Evolutionary conservation across 768 basidiomycete genomes (phyloP).

Genomic region (Pleurotus giganteus): DNA sequence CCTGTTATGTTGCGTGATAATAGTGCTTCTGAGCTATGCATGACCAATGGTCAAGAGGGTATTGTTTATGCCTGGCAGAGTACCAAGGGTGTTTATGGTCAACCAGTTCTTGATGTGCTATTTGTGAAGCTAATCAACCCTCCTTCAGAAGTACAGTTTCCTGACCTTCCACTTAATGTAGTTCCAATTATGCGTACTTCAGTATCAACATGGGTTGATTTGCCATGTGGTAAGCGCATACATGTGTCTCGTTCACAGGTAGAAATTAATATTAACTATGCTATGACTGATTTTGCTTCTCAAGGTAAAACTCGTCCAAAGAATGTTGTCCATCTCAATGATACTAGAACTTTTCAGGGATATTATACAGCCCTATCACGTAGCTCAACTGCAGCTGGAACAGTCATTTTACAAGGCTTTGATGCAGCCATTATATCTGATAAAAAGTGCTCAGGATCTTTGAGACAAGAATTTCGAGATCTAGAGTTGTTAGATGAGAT

Average conservation of each 20-base stretch:
- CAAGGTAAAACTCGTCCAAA: neutral
- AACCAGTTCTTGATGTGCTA: constrained; percentile 15
- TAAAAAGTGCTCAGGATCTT: neutral
- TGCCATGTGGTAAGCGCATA: constrained; percentile 18
- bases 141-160: neutral
- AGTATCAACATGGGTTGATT: constrained; percentile 6
- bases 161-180: constrained; percentile 5
- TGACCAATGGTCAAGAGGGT: constrained; percentile 28
- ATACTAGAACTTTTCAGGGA: constrained; percentile 11
- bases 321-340: constrained; percentile 26
- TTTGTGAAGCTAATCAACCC: constrained; percentile 19
- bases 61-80: constrained; percentile 22
- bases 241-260: constrained; percentile 20
- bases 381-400: constrained; percentile 18
- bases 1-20: constrained; percentile 28
- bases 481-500: constrained; percentile 17
- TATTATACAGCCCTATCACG: constrained; percentile 27
- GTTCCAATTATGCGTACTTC: neutral
- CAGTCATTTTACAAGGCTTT: constrained; percentile 19
- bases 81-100: constrained; percentile 12
- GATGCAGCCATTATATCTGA: neutral
- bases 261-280: constrained; percentile 23
- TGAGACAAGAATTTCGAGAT: constrained; percentile 12
- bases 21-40: constrained; percentile 26
- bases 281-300: constrained; percentile 27